phyloP scores from a whole-genome alignment of 495 filamentous ascomycete genomes.

The Tuber borchii region DNA sequence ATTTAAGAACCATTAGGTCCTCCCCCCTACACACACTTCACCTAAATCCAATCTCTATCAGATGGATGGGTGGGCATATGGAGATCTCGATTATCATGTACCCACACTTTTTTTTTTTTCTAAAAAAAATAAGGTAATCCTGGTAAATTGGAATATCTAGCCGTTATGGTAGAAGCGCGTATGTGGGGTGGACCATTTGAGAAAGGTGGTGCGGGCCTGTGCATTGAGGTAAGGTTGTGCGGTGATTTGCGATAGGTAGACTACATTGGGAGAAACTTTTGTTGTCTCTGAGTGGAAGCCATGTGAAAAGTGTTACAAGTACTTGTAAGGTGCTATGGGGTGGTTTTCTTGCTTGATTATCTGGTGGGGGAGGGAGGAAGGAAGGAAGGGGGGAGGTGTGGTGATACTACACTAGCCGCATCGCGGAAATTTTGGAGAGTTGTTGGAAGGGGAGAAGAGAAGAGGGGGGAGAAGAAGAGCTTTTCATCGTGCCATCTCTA shows the following conservation, averaged over 20 bases:
- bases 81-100: not conserved
- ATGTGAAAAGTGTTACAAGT: not conserved
- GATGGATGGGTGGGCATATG: not conserved
- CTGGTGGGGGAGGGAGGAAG: not conserved
- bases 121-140: not conserved
- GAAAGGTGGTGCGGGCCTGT: not conserved
- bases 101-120: not conserved
- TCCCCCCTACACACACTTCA: not conserved
- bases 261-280: too few relatives aligned
- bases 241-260: not conserved
- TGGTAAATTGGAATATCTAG: not conserved
- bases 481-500: not conserved
- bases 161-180: not conserved
- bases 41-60: not conserved
- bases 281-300: not conserved
- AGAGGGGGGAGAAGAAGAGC: too few relatives aligned
- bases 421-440: not conserved
- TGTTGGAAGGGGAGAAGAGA: too few relatives aligned
- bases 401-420: not conserved
- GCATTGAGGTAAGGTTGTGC: not conserved
- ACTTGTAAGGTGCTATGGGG: not conserved
- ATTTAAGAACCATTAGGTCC: not conserved
- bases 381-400: not conserved
- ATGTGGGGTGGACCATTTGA: not conserved
- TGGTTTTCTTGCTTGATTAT: not conserved